These are phyloP conservation scores for Kalmanozyma brasiliensis DNA, from an alignment of 1,284 basidiomycete species.

Conservation along the genomic window DNA sequence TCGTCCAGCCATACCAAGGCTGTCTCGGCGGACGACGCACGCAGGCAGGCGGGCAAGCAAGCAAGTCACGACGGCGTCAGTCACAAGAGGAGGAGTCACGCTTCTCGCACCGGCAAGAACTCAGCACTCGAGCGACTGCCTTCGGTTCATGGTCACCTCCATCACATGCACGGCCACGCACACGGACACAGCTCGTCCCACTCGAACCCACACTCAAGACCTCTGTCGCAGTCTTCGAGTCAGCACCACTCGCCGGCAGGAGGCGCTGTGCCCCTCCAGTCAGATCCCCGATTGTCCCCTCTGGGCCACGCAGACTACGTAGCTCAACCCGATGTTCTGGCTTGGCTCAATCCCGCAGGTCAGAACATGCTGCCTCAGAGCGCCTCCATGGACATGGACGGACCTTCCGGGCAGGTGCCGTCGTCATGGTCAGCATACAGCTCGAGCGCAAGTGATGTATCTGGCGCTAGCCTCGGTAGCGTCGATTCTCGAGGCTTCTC, in stretches of 20 bases:
- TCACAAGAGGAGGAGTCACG: slow-evolving; percentile 49
- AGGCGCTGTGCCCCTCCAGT: slow-evolving; percentile 22
- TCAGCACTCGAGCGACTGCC: slow-evolving; percentile 43
- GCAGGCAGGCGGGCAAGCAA: slow-evolving; percentile 44
- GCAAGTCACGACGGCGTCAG: slow-evolving; percentile 25
- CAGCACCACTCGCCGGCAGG: slow-evolving; percentile 37
- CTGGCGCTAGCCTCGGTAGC: slow-evolving; percentile 13
- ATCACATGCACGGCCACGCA: slow-evolving; percentile 36
- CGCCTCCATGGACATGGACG: slow-evolving; percentile 35
- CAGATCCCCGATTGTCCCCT: slow-evolving; percentile 28
- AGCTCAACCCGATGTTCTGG: slow-evolving; percentile 30
- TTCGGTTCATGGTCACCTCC: slow-evolving; percentile 44
- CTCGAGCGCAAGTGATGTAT: slow-evolving; percentile 37
- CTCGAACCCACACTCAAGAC: slow-evolving; percentile 21
- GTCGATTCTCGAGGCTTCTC: slow-evolving; percentile 12
- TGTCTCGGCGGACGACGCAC: slow-evolving; percentile 51
- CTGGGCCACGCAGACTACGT: slow-evolving; percentile 13
- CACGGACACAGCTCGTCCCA: slow-evolving; percentile 19
- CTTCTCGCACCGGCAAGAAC: slow-evolving; percentile 44
- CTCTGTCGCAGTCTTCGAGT: slow-evolving; percentile 40
- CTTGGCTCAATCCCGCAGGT: slow-evolving; percentile 29
- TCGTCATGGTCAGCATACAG: slow-evolving; percentile 36
- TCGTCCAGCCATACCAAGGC: slow-evolving; percentile 23
- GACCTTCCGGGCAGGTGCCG: slow-evolving; percentile 8
- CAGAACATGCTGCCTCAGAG: slow-evolving; percentile 16